Percentiles rank a stretch among this genome's conserved stretches.
These are phyloP conservation scores for Blastobotrys americana DNA, from an alignment of 805 yeast genomes.

Conservation along the genomic window DNA sequence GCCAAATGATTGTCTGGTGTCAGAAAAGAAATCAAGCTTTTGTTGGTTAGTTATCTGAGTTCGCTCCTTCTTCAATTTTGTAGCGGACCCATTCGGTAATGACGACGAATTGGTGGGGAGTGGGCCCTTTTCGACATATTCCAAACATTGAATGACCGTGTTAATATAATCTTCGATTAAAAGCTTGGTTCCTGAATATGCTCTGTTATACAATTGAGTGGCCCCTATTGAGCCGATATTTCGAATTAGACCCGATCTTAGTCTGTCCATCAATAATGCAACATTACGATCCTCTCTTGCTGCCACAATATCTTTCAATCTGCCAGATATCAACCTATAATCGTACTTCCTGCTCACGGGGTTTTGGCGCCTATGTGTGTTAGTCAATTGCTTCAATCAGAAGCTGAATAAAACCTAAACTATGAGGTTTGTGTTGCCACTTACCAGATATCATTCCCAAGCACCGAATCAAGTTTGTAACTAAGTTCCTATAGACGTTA, in stretches of 20 bases:
- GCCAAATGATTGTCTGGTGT: slow-evolving; percentile 80
- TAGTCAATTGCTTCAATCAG: too few species aligned
- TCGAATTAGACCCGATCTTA: slow-evolving; percentile 76
- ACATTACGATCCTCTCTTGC: slow-evolving; percentile 58
- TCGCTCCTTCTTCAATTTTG: slow-evolving; percentile 1
- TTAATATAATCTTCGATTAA: slow-evolving; percentile 80
- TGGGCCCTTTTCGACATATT: slow-evolving; percentile 43
- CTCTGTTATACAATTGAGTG: slow-evolving; percentile 66
- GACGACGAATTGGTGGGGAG: not conserved
- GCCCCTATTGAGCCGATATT: slow-evolving; percentile 90
- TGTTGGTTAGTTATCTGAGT: slow-evolving; percentile 33
- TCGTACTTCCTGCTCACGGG: slow-evolving; percentile 78
- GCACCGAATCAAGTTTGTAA: slow-evolving; percentile 36
- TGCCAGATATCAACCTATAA: slow-evolving; percentile 69
- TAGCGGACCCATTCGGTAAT: slow-evolving; percentile 4
- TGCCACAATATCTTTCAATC: slow-evolving; percentile 52
- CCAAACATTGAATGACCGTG: slow-evolving; percentile 65
- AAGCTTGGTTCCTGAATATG: slow-evolving; percentile 82
- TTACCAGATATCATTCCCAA: slow-evolving; percentile 39
- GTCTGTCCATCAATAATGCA: slow-evolving; percentile 50
- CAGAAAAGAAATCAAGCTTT: slow-evolving; percentile 73
- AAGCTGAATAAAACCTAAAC: too few species aligned
- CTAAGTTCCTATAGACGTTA: slow-evolving; percentile 29
- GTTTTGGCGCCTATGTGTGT: slow-evolving; percentile 78
- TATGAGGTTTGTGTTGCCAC: too few species aligned